Evolutionary conservation across 2,329 filamentous ascomycete genomes (phyloP), one percentile per base, ranked within the genome.

Genomic region (Cladosporium phlei): DNA sequence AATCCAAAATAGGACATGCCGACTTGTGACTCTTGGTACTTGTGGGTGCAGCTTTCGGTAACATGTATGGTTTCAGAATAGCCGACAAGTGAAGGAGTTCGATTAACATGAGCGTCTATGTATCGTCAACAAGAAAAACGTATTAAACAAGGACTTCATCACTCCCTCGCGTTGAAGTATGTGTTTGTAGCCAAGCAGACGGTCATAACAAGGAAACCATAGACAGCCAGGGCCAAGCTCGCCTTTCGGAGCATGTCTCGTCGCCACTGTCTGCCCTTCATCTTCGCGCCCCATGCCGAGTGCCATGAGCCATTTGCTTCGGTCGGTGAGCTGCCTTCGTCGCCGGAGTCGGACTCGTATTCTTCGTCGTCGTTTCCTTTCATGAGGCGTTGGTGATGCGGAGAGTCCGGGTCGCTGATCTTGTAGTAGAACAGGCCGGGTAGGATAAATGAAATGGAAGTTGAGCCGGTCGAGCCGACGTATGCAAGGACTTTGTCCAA

Each of bases 391-490:
- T 95, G 91, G 58, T 96, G 89, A 52, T 91, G 82, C 21, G 83
- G 78, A 34, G 87, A 91, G 46, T 95, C 85, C 0, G 93, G 93
- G 19, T 88, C 82, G 10, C 88, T 94, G 50, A 98, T 97, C 69
- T 97, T 97, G 71, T 97, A 98, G 68, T 97, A 98, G 67, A 98
- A 98, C 3, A 98, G 70, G 0, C 93, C 93, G 0, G 93, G 93
- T 0, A 98, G 76, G 55, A 98, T 97, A 65, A 98, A 98, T 52
- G 88, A 95, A 59, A 98, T 98, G 51, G 88, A 88, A 0, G 93
- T 98, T 42, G 85, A 91, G 44, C 93, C 93, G 0, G 93, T 98
- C 58, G 85, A 89, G 28, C 93, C 93, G 9, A 98, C 93, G 57
- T 96, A 98, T 0, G 93, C 91, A 0, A 98, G 77, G 1, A 98